phyloP scores from a whole-genome alignment of 1,139 yeast genomes.

The Protomyces gravidus region DNA sequence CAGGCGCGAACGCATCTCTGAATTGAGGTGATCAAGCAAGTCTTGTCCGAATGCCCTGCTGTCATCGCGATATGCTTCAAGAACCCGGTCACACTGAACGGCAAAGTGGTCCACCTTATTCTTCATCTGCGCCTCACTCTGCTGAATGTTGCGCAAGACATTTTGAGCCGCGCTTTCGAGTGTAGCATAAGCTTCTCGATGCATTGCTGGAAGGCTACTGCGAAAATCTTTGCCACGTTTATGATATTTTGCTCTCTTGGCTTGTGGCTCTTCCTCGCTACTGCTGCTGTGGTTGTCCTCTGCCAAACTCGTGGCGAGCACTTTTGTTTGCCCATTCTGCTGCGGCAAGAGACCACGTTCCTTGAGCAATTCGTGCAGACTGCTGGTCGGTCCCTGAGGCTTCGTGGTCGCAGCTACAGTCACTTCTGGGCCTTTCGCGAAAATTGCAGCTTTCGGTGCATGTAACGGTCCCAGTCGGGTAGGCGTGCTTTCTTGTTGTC shows the following conservation, averaged over 20 bases:
- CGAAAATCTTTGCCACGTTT: not conserved
- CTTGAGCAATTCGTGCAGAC: not conserved
- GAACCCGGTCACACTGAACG: not conserved
- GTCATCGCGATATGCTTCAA: not conserved
- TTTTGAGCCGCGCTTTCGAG: not conserved
- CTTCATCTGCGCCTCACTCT: not conserved
- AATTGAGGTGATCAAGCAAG: not conserved
- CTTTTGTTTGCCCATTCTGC: not conserved
- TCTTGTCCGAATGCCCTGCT: not conserved
- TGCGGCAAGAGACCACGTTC: not conserved
- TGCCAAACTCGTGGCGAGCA: not conserved
- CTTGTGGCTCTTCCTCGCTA: not conserved
- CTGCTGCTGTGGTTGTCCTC: not conserved
- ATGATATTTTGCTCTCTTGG: not conserved
- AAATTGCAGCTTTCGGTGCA: not conserved
- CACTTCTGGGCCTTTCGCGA: not conserved
- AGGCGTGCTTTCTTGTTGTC: not conserved
- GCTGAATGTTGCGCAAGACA: not conserved
- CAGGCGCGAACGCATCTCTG: not conserved
- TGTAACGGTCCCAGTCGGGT: not conserved
- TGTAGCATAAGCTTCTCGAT: not conserved
- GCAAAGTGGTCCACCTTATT: not conserved
- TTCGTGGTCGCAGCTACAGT: not conserved
- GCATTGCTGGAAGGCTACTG: not conserved
- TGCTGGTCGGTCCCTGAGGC: not conserved